Conservation (phyloP, 192 early-diverging fungal genomes). For the Coemansia furcata region DNA sequence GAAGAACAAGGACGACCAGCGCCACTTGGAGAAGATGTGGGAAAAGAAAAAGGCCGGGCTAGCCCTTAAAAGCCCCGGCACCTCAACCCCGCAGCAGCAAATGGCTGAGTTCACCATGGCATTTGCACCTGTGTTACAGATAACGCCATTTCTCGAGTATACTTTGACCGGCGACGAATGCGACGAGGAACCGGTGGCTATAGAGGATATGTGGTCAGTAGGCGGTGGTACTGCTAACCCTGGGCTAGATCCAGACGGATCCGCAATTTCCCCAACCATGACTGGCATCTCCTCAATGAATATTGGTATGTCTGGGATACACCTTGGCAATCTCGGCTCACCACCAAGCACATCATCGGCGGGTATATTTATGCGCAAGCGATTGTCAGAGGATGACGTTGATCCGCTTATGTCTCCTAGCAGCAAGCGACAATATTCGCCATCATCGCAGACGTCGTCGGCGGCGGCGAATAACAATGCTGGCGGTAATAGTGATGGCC, state of each 20-base stretch:
- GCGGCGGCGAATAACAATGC: not conserved
- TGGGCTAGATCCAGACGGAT: slow-evolving; percentile 20
- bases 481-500: not conserved
- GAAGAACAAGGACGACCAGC: slow-evolving; percentile 75
- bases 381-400: slow-evolving; percentile 32
- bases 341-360: slow-evolving; percentile 15
- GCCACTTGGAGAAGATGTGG: slow-evolving; percentile 67
- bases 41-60: slow-evolving; percentile 56
- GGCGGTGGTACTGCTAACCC: slow-evolving; percentile 13
- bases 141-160: slow-evolving; percentile 39
- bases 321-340: slow-evolving; percentile 21
- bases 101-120: slow-evolving; percentile 31
- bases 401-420: slow-evolving; percentile 32
- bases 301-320: slow-evolving; percentile 37
- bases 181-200: slow-evolving; percentile 52
- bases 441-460: slow-evolving; percentile 24
- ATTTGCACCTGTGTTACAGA: slow-evolving; percentile 38
- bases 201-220: slow-evolving; percentile 37
- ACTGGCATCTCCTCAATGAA: slow-evolving; percentile 34
- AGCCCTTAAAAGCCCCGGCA: slow-evolving; percentile 12
- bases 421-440: slow-evolving; percentile 37
- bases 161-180: slow-evolving; percentile 47
- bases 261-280: slow-evolving; percentile 12
- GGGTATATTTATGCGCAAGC: slow-evolving; percentile 42
- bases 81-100: slow-evolving; percentile 20